These are phyloP conservation scores for Talaromyces piceae DNA, from an alignment of 2,329 filamentous ascomycete species.

Conservation along the genomic window DNA sequence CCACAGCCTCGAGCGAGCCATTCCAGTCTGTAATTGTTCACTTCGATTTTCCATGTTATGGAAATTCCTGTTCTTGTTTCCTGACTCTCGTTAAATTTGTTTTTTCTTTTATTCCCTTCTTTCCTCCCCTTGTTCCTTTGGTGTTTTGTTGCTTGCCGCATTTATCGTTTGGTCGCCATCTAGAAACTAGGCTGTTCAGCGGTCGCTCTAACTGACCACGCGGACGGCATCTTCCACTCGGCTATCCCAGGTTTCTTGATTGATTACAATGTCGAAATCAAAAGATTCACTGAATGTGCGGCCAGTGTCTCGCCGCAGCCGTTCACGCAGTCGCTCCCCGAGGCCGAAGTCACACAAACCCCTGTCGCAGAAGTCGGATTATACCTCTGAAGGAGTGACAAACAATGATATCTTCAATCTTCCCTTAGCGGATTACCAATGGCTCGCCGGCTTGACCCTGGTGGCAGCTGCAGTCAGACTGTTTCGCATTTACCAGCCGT, in stretches of 20 bases:
- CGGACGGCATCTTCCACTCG: not conserved
- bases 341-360: conserved; percentile 32
- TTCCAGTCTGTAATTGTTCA: conserved; percentile 12
- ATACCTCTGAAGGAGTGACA: conserved; percentile 50
- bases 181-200: not conserved
- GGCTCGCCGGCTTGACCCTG: conserved; percentile 64
- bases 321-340: conserved; percentile 21
- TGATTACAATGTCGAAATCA: conserved; percentile 18
- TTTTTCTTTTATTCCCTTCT: conserved; percentile 7
- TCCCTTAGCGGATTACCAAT: conserved; percentile 72
- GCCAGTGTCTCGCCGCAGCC: conserved; percentile 25
- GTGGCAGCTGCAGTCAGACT: conserved; percentile 73
- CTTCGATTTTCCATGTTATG: conserved; percentile 24
- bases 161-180: not conserved
- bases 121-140: conserved; percentile 5
- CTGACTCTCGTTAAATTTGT: conserved; percentile 30
- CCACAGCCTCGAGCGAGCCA: conserved; percentile 17
- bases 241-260: conserved; percentile 1
- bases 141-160: not conserved
- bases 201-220: not conserved
- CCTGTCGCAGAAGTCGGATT: conserved; percentile 26
- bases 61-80: conserved; percentile 23
- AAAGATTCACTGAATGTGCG: conserved; percentile 30
- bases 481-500: conserved; percentile 93
- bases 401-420: conserved; percentile 91